Percentiles rank a stretch among this genome's conserved stretches.
Evolutionary conservation across 2,329 filamentous ascomycete genomes (phyloP).

Genomic region (Fusarium hainanense): DNA sequence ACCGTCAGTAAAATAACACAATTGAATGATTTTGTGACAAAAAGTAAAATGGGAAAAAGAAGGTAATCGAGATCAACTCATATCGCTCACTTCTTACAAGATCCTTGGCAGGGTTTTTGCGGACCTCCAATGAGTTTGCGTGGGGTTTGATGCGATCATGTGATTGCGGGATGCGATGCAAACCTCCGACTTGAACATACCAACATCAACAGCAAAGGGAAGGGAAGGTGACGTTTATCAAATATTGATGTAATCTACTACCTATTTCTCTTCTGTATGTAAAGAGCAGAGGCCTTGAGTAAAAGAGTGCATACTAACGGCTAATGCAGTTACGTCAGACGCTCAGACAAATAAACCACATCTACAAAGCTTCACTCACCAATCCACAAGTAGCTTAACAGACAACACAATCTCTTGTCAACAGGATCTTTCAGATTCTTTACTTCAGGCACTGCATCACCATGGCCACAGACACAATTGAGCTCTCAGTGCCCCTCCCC

Average conservation of each 20-base stretch:
- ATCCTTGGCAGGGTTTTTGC: slow-evolving; percentile 24
- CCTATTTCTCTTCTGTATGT: neutral
- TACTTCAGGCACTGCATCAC: neutral
- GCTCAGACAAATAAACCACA: neutral
- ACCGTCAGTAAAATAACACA: rapidly evolving
- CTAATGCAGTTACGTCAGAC: slow-evolving; percentile 6
- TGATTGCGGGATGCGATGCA: slow-evolving; percentile 25
- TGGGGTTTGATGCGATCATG: slow-evolving; percentile 37
- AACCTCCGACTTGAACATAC: neutral
- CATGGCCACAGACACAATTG: slow-evolving; percentile 44
- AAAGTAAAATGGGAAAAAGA: neutral
- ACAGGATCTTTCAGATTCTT: too few species aligned
- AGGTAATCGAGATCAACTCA: slow-evolving; percentile 9
- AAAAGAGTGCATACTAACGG: neutral
- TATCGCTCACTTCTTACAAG: slow-evolving; percentile 15
- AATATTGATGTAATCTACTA: neutral
- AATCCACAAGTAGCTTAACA: neutral
- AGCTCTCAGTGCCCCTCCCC: slow-evolving; percentile 71
- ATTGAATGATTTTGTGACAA: neutral
- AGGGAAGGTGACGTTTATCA: neutral
- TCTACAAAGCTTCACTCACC: neutral
- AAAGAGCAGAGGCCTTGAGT: too few species aligned
- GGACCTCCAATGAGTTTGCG: slow-evolving; percentile 16
- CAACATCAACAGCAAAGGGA: neutral
- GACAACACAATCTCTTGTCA: neutral